Conservation (phyloP, 225 moss, liverwort and hornwort species). For the Marchantia paleacea region DNA sequence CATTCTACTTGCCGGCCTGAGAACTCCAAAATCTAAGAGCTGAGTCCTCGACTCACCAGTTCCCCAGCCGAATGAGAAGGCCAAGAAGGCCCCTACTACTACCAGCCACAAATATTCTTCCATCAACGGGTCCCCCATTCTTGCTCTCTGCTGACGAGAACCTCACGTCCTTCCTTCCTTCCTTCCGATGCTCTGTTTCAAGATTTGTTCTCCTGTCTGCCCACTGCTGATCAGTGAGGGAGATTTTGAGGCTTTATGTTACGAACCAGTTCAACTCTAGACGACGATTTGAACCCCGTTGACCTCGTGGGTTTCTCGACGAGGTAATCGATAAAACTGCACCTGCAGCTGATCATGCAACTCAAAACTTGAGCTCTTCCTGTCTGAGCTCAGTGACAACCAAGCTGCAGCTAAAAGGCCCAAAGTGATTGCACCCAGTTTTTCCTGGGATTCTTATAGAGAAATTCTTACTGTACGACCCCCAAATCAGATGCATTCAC, state of each 20-base stretch:
- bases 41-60: constrained; percentile 2
- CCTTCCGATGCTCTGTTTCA: not conserved
- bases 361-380: not conserved
- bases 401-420: not conserved
- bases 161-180: not conserved
- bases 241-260: not conserved
- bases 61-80: constrained; percentile 60
- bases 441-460: not conserved
- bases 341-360: not conserved
- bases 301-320: not conserved
- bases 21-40: no score
- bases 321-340: no score
- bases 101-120: constrained; percentile 55
- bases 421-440: not conserved
- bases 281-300: not conserved
- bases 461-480: not conserved
- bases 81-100: constrained; percentile 49
- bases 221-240: not conserved
- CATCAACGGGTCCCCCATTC: constrained; percentile 27
- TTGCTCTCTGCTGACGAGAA: not conserved
- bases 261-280: not conserved
- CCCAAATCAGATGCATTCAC: not conserved
- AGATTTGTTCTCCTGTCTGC: not conserved
- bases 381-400: not conserved
- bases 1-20: no score